Percentiles rank a stretch among this genome's conserved stretches.
phyloP scores from a whole-genome alignment of 2,329 filamentous ascomycete species.

The Aureobasidium melanogenum region DNA sequence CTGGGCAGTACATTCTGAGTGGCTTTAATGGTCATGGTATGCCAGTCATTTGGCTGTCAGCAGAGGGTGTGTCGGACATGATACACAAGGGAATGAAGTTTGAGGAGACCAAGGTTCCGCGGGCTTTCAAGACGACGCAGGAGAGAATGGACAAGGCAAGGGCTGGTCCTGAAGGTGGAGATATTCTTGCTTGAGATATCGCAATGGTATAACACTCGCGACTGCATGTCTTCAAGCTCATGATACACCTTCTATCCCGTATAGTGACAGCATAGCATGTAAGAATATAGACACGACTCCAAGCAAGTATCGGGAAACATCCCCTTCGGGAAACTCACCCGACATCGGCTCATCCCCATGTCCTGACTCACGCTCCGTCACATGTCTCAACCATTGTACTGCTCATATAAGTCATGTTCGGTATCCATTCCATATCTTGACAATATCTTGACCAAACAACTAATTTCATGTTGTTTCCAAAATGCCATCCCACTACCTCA shows the following conservation, averaged over 20 bases:
- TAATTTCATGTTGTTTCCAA: not conserved
- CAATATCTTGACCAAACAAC: too few relatives aligned
- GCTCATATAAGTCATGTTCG: not conserved
- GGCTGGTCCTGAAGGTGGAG: conserved; percentile 15
- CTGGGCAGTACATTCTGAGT: conserved; percentile 36
- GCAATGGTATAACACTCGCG: too few relatives aligned
- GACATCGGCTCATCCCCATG: not conserved
- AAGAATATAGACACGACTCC: too few relatives aligned
- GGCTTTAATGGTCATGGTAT: conserved; percentile 47
- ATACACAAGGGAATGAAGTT: conserved; percentile 17
- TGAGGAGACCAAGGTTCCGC: conserved; percentile 14
- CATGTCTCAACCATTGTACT: not conserved
- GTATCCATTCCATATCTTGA: too few relatives aligned
- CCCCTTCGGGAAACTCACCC: not conserved
- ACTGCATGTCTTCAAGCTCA: too few relatives aligned
- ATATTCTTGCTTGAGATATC: conserved; percentile 13
- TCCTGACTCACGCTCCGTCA: not conserved
- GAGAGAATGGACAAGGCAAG: conserved; percentile 15
- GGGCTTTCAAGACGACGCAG: conserved; percentile 16
- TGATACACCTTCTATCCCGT: too few relatives aligned
- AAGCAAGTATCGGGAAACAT: too few relatives aligned
- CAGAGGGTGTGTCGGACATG: conserved; percentile 36
- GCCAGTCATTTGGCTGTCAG: conserved; percentile 36
- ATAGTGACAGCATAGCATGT: too few relatives aligned
- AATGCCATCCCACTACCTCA: conserved; percentile 27